These are phyloP conservation scores for Phytophthora cryptogea DNA, from an alignment of 352 stramenopile genomes.

Conservation along the genomic window DNA sequence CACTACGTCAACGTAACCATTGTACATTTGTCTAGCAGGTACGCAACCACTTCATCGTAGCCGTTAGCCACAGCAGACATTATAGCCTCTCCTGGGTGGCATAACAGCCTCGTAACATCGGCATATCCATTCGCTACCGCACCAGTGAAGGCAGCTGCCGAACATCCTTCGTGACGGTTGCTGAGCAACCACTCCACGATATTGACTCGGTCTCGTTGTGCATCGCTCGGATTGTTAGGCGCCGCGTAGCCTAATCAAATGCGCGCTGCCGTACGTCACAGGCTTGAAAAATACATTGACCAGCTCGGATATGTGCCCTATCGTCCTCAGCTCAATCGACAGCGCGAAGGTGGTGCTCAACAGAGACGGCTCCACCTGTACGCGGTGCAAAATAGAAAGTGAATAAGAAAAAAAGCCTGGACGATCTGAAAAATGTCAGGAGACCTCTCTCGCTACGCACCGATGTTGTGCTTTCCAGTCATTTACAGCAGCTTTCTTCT, in stretches of 20 bases:
- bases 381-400: neutral
- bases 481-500: neutral
- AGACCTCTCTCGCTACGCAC: neutral
- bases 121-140: neutral
- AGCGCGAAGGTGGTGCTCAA: neutral
- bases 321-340: neutral
- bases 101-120: neutral
- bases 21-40: neutral
- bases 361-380: neutral
- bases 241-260: neutral
- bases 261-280: neutral
- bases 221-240: neutral
- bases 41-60: neutral
- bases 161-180: slow-evolving; percentile 1
- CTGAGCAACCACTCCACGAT: neutral
- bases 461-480: neutral
- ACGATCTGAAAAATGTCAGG: neutral
- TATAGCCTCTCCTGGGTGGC: neutral
- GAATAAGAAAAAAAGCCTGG: slow-evolving; percentile 1
- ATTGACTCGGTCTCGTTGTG: neutral
- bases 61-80: neutral
- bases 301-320: neutral
- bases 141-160: neutral
- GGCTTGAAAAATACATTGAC: slow-evolving; percentile 3
- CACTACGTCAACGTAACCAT: neutral